Conservation (phyloP, 192 early-diverging fungal genomes). For the Pilobolus umbonatus region DNA sequence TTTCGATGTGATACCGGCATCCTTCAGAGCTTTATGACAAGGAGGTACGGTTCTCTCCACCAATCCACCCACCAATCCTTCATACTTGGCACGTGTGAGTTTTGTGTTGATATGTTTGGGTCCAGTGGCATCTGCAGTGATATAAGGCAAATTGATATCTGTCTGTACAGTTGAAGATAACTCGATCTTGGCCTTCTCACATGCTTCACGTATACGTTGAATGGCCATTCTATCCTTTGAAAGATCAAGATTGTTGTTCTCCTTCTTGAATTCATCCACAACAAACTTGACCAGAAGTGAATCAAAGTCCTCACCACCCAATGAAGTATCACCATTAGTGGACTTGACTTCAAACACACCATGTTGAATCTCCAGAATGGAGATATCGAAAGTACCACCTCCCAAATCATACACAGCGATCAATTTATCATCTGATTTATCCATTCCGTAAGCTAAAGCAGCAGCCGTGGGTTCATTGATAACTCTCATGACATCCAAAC, state of each 20-base stretch:
- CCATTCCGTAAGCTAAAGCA: constrained; percentile 80
- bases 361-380: constrained; percentile 82
- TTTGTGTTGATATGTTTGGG: constrained; percentile 97
- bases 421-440: constrained; percentile 60
- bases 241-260: constrained; percentile 67
- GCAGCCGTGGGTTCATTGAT: constrained; percentile 90
- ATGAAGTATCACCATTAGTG: constrained; percentile 81
- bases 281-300: constrained; percentile 62
- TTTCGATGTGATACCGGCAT: constrained; percentile 65
- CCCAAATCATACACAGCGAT: constrained; percentile 89
- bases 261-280: constrained; percentile 81
- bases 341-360: constrained; percentile 92
- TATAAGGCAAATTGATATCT: constrained; percentile 95
- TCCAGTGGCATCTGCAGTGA: constrained; percentile 80
- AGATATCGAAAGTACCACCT: constrained; percentile 91
- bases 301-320: constrained; percentile 60
- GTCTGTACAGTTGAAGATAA: constrained; percentile 84
- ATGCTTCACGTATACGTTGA: constrained; percentile 87
- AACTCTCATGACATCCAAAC: constrained; percentile 74
- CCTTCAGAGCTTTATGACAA: constrained; percentile 88
- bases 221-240: constrained; percentile 82
- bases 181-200: constrained; percentile 93
- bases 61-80: constrained; percentile 63
- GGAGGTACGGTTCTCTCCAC: constrained; percentile 79
- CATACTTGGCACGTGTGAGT: constrained; percentile 80